A percentile compares a stretch with the other conserved stretches of the same genome.
Evolutionary conservation across 306 rosid species (phyloP).

Genomic region (Quercus agrifolia): DNA sequence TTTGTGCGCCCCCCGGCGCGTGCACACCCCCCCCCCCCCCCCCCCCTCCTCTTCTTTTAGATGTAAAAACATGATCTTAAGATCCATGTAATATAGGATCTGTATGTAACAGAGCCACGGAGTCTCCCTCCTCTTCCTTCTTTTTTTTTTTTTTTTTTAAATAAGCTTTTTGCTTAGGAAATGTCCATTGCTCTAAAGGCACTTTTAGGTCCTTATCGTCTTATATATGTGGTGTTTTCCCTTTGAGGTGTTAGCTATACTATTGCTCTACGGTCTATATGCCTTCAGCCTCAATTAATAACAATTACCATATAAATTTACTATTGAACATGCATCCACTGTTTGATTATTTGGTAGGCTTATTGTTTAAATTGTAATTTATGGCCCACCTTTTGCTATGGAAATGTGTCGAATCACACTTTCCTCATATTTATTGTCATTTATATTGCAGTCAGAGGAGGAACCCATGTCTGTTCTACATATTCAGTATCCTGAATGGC

Average conservation of each 20-base stretch:
- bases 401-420: constrained; percentile 9
- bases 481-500: constrained; percentile 92
- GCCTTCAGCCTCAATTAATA: background rate
- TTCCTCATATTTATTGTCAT: constrained; percentile 13
- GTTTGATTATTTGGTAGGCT: background rate
- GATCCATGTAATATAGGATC: background rate
- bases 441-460: constrained; percentile 58
- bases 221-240: background rate
- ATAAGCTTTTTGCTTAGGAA: background rate
- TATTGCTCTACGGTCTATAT: background rate
- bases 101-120: background rate
- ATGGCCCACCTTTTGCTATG: constrained; percentile 13
- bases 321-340: background rate
- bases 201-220: background rate
- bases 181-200: background rate
- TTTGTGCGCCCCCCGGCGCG: too few relatives aligned
- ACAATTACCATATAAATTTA: background rate
- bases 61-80: background rate
- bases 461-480: constrained; percentile 67
- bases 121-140: background rate
- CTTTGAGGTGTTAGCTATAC: background rate
- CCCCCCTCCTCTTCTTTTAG: background rate
- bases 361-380: background rate
- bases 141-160: background rate
- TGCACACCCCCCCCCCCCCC: too few relatives aligned